Conservation (phyloP, 768 basidiomycete genomes). For the Sutorius australiensis region DNA sequence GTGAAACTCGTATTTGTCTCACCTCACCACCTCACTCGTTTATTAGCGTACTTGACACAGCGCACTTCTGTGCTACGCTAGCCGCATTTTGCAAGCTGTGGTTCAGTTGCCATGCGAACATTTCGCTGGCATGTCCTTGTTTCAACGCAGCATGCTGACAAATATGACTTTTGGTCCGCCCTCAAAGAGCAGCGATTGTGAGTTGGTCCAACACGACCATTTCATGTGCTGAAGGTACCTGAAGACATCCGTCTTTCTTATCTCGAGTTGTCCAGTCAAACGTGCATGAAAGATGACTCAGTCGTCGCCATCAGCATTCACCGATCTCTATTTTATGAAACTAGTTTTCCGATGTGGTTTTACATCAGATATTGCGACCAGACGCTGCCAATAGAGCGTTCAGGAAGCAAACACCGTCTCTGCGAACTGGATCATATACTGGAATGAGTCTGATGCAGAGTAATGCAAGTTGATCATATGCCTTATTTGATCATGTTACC, state of each 20-base stretch:
- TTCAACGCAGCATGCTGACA: background rate
- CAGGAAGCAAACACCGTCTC: background rate
- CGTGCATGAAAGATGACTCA: too few species aligned
- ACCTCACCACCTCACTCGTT: background rate
- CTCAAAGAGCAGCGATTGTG: background rate
- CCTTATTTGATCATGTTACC: background rate
- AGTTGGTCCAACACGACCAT: background rate
- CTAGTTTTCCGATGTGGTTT: background rate
- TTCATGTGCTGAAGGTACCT: background rate
- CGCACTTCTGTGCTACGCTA: background rate
- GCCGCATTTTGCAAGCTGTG: background rate
- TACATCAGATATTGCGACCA: background rate
- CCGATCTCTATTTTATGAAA: background rate
- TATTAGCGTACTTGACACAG: conserved; percentile 3
- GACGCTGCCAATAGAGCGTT: background rate
- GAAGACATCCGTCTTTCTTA: background rate
- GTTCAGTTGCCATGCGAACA: background rate
- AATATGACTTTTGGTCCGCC: background rate
- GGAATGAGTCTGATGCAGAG: background rate
- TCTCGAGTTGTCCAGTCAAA: background rate
- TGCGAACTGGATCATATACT: background rate
- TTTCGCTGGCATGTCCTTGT: background rate
- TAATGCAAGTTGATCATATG: background rate
- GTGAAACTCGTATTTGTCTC: background rate
- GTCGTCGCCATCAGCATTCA: background rate